A percentile compares a stretch with the other conserved stretches of the same genome.
Conservation (phyloP, 148 eudicot species). For the Silene conica region DNA sequence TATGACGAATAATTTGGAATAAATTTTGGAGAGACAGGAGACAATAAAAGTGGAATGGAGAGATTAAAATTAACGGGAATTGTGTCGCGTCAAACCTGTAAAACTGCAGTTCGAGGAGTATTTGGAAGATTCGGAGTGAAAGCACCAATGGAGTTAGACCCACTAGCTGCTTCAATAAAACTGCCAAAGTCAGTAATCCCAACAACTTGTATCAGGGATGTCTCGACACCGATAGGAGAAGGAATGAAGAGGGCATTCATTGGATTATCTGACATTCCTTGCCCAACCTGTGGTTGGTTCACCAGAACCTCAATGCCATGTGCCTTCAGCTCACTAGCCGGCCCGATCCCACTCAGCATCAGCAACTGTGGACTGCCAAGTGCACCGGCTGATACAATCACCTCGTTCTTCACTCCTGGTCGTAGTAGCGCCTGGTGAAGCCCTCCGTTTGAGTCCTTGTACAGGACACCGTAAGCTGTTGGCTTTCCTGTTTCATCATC, state of each 20-base stretch:
- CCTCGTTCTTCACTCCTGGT: conserved; percentile 41
- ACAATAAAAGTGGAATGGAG: too few relatives aligned
- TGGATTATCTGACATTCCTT: conserved; percentile 84
- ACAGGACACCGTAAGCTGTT: conserved; percentile 59
- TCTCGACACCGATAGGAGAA: conserved; percentile 47
- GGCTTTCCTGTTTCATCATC: conserved; percentile 35
- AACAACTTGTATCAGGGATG: conserved; percentile 63
- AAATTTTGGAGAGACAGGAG: too few relatives aligned
- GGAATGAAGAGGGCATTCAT: conserved; percentile 67
- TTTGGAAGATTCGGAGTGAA: conserved; percentile 27
- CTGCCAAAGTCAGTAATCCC: conserved; percentile 61
- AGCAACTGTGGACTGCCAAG: conserved; percentile 85
- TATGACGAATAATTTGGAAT: too few relatives aligned
- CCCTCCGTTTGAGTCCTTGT: conserved; percentile 46
- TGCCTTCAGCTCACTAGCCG: conserved; percentile 44
- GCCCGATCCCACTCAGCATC: conserved; percentile 88
- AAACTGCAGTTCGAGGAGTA: conserved; percentile 23
- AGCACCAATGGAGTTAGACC: conserved; percentile 25
- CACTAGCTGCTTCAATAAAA: conserved; percentile 68
- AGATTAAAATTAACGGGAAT: too few relatives aligned
- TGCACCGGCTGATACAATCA: conserved; percentile 71
- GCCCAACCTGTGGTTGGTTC: conserved; percentile 79
- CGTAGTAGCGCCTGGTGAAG: conserved; percentile 52
- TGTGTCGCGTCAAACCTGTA: conserved; percentile 36
- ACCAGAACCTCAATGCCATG: conserved; percentile 50